A percentile compares a stretch with the other conserved stretches of the same genome.
phyloP scores from a whole-genome alignment of 139 green algal species.

The Chlorella ohadii region DNA sequence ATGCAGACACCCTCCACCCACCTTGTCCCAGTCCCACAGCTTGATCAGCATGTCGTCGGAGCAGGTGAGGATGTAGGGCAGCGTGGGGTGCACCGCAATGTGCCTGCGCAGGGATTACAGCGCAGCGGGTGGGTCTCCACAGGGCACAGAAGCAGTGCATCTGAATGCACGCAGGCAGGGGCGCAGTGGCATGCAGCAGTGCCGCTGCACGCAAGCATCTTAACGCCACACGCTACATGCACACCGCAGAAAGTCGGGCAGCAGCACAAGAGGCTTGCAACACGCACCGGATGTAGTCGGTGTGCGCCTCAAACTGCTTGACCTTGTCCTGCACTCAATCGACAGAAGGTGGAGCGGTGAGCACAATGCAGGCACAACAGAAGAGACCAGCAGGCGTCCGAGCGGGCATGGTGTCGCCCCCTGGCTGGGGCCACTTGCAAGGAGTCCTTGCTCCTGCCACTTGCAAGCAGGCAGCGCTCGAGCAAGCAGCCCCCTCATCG shows the following conservation, averaged over 20 bases:
- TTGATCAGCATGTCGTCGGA: slow-evolving; percentile 99
- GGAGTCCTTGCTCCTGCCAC: no score
- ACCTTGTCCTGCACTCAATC: slow-evolving; percentile 52
- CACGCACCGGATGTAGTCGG: slow-evolving; percentile 94
- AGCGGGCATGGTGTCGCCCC: not conserved
- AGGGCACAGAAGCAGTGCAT: no score
- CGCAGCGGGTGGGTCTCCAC: not conserved
- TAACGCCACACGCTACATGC: not conserved
- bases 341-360: no score
- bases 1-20: no score
- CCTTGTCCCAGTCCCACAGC: slow-evolving; percentile 99
- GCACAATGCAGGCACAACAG: no score
- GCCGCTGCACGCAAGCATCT: not conserved
- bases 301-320: slow-evolving; percentile 97
- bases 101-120: slow-evolving; percentile 67
- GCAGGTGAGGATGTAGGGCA: slow-evolving; percentile 93
- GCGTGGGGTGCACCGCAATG: slow-evolving; percentile 93
- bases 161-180: no score
- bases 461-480: no score
- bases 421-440: no score
- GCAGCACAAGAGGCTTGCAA: no score
- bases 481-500: no score
- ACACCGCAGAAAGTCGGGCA: not conserved
- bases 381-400: no score
- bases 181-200: not conserved